Percentiles rank a stretch among this genome's conserved stretches.
Evolutionary conservation across 352 stramenopile genomes (phyloP).

Genomic region (Phytophthora cactorum): DNA sequence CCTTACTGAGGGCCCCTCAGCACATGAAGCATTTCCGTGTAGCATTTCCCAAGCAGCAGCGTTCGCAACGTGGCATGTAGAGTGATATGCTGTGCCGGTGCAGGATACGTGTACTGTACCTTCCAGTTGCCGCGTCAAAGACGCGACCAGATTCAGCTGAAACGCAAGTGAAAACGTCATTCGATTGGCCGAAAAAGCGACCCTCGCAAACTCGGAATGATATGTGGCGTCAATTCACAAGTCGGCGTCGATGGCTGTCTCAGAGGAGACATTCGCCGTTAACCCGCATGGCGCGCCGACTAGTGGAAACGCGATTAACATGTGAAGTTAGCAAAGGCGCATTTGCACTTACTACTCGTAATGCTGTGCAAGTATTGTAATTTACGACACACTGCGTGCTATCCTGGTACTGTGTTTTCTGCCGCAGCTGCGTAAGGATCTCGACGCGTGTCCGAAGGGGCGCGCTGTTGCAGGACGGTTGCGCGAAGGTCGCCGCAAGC

Average conservation of each 20-base stretch:
- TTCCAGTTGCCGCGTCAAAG: constrained; percentile 23
- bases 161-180: constrained; percentile 3
- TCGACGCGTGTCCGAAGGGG: constrained; percentile 26
- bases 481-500: constrained; percentile 39
- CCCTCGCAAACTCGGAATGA: constrained; percentile 11
- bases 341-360: neutral
- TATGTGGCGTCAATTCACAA: constrained; percentile 21
- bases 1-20: no score
- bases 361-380: no score
- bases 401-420: neutral
- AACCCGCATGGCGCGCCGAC: constrained; percentile 1
- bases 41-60: no score
- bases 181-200: neutral
- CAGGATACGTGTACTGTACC: no score
- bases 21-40: no score
- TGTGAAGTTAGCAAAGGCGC: neutral
- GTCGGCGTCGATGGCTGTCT: constrained; percentile 6
- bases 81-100: neutral
- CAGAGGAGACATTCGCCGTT: constrained; percentile 5
- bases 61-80: no score
- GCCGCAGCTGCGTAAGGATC: constrained; percentile 43
- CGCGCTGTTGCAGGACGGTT: constrained; percentile 31
- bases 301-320: neutral
- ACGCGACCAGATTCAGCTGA: constrained; percentile 21
- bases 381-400: no score